phyloP scores from a whole-genome alignment of 768 basidiomycete species.

The Trametes elegans region DNA sequence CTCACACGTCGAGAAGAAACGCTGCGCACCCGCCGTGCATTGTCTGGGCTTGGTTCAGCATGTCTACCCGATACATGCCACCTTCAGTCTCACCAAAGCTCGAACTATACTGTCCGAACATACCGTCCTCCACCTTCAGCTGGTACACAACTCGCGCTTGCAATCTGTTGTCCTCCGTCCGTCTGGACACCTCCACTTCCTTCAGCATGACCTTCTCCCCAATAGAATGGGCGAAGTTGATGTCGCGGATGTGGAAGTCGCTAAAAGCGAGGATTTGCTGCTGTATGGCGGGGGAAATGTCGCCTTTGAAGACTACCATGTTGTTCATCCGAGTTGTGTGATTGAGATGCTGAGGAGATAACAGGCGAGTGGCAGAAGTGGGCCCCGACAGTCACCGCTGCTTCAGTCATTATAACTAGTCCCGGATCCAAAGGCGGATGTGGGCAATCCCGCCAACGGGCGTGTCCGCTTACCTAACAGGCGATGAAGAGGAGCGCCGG shows the following conservation, averaged over 20 bases:
- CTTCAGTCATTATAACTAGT: too few species aligned
- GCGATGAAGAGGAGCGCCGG: too few species aligned
- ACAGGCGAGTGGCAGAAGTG: too few species aligned
- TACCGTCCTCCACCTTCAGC: neutral
- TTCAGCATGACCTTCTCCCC: neutral
- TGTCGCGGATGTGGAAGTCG: constrained; percentile 4
- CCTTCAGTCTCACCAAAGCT: too few species aligned
- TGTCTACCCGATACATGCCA: neutral
- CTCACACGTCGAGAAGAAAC: constrained; percentile 7
- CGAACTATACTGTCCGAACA: too few species aligned
- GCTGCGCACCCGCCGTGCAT: constrained; percentile 8
- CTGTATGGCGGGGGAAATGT: neutral
- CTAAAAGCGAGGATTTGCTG: neutral
- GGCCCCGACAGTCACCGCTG: too few species aligned
- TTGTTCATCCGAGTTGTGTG: too few species aligned
- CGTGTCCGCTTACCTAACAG: too few species aligned
- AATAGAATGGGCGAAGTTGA: constrained; percentile 1
- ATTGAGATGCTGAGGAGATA: too few species aligned
- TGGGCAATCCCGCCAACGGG: too few species aligned
- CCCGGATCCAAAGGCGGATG: too few species aligned
- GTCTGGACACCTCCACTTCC: constrained; percentile 1
- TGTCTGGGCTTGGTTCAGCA: neutral
- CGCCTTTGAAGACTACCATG: neutral
- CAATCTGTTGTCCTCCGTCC: constrained; percentile 2
- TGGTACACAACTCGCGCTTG: constrained; percentile 1